These are phyloP conservation scores for Nothophytophthora sp. DNA, from an alignment of 352 stramenopile genomes.

Conservation along the genomic window DNA sequence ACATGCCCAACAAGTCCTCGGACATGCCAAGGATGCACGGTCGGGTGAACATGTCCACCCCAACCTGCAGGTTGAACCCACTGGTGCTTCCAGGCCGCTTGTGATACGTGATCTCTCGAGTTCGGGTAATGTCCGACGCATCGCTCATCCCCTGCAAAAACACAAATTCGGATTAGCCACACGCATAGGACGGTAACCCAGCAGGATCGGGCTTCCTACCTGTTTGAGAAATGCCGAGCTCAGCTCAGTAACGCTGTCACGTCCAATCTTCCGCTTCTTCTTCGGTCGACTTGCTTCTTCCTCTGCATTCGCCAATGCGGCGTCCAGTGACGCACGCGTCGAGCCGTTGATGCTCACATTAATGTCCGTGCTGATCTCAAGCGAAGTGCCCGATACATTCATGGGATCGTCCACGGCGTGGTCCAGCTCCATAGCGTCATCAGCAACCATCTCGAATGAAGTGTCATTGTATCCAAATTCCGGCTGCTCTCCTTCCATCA, in stretches of 20 bases:
- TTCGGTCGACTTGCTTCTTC: constrained; percentile 45
- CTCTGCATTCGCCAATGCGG: constrained; percentile 47
- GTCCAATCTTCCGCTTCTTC: constrained; percentile 84
- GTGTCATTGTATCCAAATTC: constrained; percentile 66
- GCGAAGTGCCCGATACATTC: constrained; percentile 39
- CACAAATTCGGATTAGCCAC: not conserved
- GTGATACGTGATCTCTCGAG: constrained; percentile 44
- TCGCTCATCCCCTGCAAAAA: constrained; percentile 56
- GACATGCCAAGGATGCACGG: constrained; percentile 65
- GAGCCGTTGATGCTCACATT: constrained; percentile 68
- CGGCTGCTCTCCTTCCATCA: constrained; percentile 31
- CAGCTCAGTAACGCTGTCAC: constrained; percentile 80
- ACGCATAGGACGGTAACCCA: not conserved
- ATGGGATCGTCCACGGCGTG: constrained; percentile 31
- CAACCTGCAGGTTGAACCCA: constrained; percentile 18
- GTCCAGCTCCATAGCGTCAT: constrained; percentile 47
- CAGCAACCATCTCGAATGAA: constrained; percentile 48
- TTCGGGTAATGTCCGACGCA: constrained; percentile 72
- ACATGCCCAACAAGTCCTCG: constrained; percentile 72
- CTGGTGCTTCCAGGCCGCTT: constrained; percentile 16
- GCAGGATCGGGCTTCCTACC: constrained; percentile 12
- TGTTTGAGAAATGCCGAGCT: constrained; percentile 78
- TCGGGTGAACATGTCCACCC: constrained; percentile 52
- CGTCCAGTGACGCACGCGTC: constrained; percentile 68
- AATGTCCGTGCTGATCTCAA: constrained; percentile 74